Conservation (phyloP, 2,329 filamentous ascomycete genomes). For the Pseudogymnoascus sp. region DNA sequence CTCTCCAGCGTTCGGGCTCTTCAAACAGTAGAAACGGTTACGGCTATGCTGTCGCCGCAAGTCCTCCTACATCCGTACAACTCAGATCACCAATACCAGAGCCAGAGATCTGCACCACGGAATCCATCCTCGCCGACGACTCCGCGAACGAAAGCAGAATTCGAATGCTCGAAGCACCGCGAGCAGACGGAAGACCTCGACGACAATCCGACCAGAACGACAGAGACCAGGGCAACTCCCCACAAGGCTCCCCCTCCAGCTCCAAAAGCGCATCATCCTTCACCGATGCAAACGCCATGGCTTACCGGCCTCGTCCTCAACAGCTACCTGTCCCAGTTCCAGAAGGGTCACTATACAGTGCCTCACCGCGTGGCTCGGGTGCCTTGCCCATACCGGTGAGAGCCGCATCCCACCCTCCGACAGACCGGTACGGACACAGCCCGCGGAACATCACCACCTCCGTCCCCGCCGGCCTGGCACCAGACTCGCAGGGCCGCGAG, state of each 20-base stretch:
- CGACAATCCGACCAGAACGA: neutral
- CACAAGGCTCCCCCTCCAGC: neutral
- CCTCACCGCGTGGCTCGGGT: neutral
- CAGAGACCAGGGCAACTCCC: neutral
- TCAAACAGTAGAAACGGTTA: neutral
- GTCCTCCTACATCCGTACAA: neutral
- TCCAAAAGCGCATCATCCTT: neutral
- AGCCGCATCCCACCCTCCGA: neutral
- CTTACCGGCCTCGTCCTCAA: neutral
- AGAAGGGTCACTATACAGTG: neutral
- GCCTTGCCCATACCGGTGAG: neutral
- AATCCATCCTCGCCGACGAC: constrained; percentile 8
- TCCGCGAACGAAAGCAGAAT: constrained; percentile 3
- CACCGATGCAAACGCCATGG: neutral
- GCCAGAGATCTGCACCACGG: constrained; percentile 11
- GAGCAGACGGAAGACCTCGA: neutral
- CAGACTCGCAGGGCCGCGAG: constrained; percentile 49
- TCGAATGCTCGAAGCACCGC: neutral
- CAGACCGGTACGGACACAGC: constrained; percentile 1
- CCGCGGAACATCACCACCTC: neutral
- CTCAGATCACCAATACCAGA: constrained; percentile 9
- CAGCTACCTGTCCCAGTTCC: neutral
- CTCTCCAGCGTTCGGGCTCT: neutral
- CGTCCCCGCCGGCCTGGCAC: constrained; percentile 34
- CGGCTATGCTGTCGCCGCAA: neutral